Percentiles rank a stretch among this genome's conserved stretches.
Conservation (phyloP, 75 land plant species). For the Pinus tabuliformis region DNA sequence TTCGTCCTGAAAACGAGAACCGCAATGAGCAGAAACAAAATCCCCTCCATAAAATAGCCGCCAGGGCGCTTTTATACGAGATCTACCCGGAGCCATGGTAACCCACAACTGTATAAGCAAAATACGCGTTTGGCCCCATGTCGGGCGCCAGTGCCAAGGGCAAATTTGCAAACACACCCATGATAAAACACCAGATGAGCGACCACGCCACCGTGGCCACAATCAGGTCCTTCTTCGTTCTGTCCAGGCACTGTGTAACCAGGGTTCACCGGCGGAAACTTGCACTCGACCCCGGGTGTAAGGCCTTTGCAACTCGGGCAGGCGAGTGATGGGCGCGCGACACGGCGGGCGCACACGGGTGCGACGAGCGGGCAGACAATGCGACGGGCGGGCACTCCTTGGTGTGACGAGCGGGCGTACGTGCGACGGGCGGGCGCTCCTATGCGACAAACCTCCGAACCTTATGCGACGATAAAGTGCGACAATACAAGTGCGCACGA, state of each 20-base stretch:
- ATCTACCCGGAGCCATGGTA: slow-evolving; percentile 78
- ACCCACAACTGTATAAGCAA: slow-evolving; percentile 87
- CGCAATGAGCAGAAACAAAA: slow-evolving; percentile 62
- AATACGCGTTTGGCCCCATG: slow-evolving; percentile 93
- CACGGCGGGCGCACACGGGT: too few relatives aligned
- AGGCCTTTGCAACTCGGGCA: too few relatives aligned
- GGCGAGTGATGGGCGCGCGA: too few relatives aligned
- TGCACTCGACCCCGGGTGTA: slow-evolving; percentile 59
- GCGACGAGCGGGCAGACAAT: too few relatives aligned
- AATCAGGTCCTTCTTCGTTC: slow-evolving; percentile 52
- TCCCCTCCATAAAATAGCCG: slow-evolving; percentile 79
- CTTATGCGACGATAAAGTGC: too few relatives aligned
- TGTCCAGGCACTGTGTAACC: slow-evolving; percentile 66
- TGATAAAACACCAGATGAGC: slow-evolving; percentile 66
- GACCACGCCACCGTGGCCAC: slow-evolving; percentile 81
- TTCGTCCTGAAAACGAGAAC: slow-evolving; percentile 63
- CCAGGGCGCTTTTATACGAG: slow-evolving; percentile 59
- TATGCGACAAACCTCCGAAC: too few relatives aligned
- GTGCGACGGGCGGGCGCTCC: too few relatives aligned
- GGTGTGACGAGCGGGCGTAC: too few relatives aligned
- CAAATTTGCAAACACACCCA: slow-evolving; percentile 79
- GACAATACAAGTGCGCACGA: too few relatives aligned
- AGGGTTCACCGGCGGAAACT: slow-evolving; percentile 64
- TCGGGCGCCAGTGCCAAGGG: slow-evolving; percentile 84
- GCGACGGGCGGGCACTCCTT: too few relatives aligned